Evolutionary conservation across 805 yeast species (phyloP), one percentile per base, ranked within the genome.

Genomic region (Komagataella populi): DNA sequence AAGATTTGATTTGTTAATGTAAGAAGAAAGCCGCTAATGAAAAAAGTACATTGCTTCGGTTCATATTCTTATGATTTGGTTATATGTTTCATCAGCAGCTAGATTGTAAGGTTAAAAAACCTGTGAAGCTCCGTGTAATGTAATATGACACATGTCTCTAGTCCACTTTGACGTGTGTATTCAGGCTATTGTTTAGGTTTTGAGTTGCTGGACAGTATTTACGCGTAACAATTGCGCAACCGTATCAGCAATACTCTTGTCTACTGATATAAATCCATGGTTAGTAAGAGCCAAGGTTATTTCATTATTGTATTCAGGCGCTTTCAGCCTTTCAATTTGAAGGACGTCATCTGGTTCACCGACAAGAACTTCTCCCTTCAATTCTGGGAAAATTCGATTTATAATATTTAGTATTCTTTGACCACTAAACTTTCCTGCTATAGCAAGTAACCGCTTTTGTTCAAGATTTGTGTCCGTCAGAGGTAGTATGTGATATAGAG

Each of bases 401-500:
- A 72, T 56, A 23, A 65, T 59, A 54, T 70, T 70, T 30, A 63
- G 50, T n/a, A 70, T 52, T 17, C 51, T 55, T 54, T 70, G 74
- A 24, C 57, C 52, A 23, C 59, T 55, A 52, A 63, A 61, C 45
- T 53, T 53, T 48, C 60, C 55, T 48, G 50, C 59, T 2, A 52
- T 54, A 20, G 59, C 53, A 48, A 70, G 61, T 45, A 70, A 57
- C 54, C 77, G 63, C 12, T 30, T 30, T 53, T 67, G 44, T 50
- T 63, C 62, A 49, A 63, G 55, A 36, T 65, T 48, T 39, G 62
- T 63, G 51, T 63, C 66, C 56, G 72, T 74, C 52, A 77, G 67
- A 3, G 83, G 81, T n/a, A 60, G 57, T 12, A 78, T 56, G 59
- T 82, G 87, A 6, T 82, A 79, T 51, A 59, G 59, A 6, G 86